A percentile compares a stretch with the other conserved stretches of the same genome.
phyloP scores from a whole-genome alignment of 345 rosid species.

The Leavenworthia alabamica region DNA sequence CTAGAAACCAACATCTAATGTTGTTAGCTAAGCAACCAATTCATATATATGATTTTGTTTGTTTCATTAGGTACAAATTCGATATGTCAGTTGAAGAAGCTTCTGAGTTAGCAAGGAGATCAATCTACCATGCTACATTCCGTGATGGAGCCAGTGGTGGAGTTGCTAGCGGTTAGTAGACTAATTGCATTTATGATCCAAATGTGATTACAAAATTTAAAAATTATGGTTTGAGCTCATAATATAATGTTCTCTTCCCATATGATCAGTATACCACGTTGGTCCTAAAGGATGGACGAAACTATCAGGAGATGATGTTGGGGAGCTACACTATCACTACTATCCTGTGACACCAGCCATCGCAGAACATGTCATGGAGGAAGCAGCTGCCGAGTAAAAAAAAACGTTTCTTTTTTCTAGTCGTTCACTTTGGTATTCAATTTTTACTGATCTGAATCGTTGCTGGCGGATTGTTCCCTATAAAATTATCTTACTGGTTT shows the following conservation, averaged over 20 bases:
- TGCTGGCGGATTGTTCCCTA: too few species aligned
- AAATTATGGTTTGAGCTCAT: not conserved
- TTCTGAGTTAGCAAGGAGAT: slow-evolving; percentile 85
- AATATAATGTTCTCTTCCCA: slow-evolving; percentile 3
- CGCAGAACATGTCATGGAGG: slow-evolving; percentile 88
- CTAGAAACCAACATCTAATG: not conserved
- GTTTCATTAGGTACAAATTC: slow-evolving; percentile 52
- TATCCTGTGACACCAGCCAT: slow-evolving; percentile 55
- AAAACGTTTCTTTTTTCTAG: too few species aligned
- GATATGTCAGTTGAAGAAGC: slow-evolving; percentile 94
- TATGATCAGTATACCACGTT: slow-evolving; percentile 74
- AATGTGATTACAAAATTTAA: not conserved
- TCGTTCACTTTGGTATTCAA: too few species aligned
- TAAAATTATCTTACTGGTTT: too few species aligned
- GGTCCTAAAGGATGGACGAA: slow-evolving; percentile 97
- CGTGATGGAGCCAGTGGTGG: slow-evolving; percentile 99
- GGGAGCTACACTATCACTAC: slow-evolving; percentile 85
- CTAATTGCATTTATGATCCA: not conserved
- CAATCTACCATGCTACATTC: slow-evolving; percentile 98
- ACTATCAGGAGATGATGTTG: slow-evolving; percentile 94
- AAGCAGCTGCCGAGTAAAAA: slow-evolving; percentile 34
- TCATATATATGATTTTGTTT: not conserved
- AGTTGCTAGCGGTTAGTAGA: slow-evolving; percentile 81
- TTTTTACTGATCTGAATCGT: too few species aligned
- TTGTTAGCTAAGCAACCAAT: too few species aligned